Evolutionary conservation across 805 yeast genomes (phyloP).

Genomic region (Nematodospora valgi): DNA sequence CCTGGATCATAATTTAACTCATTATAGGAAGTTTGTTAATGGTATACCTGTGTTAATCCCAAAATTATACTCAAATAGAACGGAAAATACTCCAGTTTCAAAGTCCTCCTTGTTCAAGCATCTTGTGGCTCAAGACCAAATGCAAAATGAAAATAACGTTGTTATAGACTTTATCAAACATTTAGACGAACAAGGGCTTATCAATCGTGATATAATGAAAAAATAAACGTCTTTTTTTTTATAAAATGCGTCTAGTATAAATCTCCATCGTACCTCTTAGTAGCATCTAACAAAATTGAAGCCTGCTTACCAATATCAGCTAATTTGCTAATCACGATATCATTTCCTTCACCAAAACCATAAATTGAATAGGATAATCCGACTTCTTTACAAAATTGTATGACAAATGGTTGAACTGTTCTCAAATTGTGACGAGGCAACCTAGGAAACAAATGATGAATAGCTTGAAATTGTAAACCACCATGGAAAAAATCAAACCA

Average conservation of each 20-base stretch:
- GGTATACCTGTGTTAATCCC: slow-evolving; percentile 28
- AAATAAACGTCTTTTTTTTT: background rate
- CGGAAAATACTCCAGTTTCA: slow-evolving; percentile 11
- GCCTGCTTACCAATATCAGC: slow-evolving; percentile 81
- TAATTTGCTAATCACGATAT: slow-evolving; percentile 62
- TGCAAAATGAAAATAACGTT: slow-evolving; percentile 30
- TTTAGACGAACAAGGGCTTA: slow-evolving; percentile 25
- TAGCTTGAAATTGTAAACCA: slow-evolving; percentile 87
- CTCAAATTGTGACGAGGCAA: slow-evolving; percentile 86
- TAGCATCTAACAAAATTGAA: slow-evolving; percentile 67
- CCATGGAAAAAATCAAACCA: slow-evolving; percentile 93
- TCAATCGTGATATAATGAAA: slow-evolving; percentile 22
- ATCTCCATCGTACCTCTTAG: slow-evolving; percentile 37
- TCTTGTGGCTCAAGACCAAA: slow-evolving; percentile 33
- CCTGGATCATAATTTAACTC: slow-evolving; percentile 11
- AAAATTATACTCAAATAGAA: slow-evolving; percentile 15
- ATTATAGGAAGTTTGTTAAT: slow-evolving; percentile 17
- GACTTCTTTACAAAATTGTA: slow-evolving; percentile 69
- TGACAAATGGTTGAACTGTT: slow-evolving; percentile 65
- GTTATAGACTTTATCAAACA: slow-evolving; percentile 34
- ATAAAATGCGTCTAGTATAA: too few relatives aligned
- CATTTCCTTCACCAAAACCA: slow-evolving; percentile 79
- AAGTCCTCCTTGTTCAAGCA: slow-evolving; percentile 24
- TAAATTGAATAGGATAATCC: slow-evolving; percentile 81
- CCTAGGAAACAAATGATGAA: slow-evolving; percentile 87